Evolutionary conservation across 2,329 filamentous ascomycete species (phyloP).

Genomic region (Ophiostoma sp.): DNA sequence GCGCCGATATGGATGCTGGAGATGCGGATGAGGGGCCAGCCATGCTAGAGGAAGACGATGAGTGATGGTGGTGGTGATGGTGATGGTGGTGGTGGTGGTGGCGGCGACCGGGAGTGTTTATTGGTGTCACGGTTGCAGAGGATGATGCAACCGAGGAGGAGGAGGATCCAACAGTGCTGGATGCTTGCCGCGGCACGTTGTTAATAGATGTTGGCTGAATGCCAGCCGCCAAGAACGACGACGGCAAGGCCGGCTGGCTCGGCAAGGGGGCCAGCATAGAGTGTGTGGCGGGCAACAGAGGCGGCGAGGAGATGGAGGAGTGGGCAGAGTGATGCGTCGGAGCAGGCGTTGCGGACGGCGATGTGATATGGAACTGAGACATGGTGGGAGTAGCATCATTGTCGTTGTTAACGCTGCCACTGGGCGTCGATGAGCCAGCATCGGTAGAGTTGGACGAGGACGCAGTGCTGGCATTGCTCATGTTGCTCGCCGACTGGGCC

Average conservation of each 20-base stretch:
- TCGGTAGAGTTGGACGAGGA: background rate
- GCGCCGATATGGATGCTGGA: slow-evolving; percentile 35
- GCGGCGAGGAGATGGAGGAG: slow-evolving; percentile 20
- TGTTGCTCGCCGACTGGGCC: slow-evolving; percentile 10
- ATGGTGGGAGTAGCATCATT: slow-evolving; percentile 56
- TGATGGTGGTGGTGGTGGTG: slow-evolving; percentile 31
- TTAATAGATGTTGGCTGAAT: slow-evolving; percentile 12
- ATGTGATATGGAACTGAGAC: slow-evolving; percentile 59
- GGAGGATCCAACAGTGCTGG: background rate
- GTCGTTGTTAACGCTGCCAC: slow-evolving; percentile 28
- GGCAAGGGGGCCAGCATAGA: slow-evolving; percentile 9
- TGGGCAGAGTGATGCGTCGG: slow-evolving; percentile 13
- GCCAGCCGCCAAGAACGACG: slow-evolving; percentile 3
- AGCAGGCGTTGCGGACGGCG: slow-evolving; percentile 54
- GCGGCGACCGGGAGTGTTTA: slow-evolving; percentile 16
- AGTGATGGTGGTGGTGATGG: slow-evolving; percentile 47
- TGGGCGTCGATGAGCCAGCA: background rate
- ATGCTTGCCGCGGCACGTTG: slow-evolving; percentile 39
- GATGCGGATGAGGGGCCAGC: slow-evolving; percentile 43
- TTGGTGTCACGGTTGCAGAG: background rate
- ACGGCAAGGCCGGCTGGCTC: slow-evolving; percentile 12
- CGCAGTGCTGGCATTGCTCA: slow-evolving; percentile 16
- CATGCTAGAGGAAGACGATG: slow-evolving; percentile 63
- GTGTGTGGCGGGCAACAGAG: slow-evolving; percentile 8
- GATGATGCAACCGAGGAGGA: slow-evolving; percentile 28